These are phyloP conservation scores for Orbilia blumenaviensis DNA, from an alignment of 2,329 filamentous ascomycete genomes.

Conservation along the genomic window DNA sequence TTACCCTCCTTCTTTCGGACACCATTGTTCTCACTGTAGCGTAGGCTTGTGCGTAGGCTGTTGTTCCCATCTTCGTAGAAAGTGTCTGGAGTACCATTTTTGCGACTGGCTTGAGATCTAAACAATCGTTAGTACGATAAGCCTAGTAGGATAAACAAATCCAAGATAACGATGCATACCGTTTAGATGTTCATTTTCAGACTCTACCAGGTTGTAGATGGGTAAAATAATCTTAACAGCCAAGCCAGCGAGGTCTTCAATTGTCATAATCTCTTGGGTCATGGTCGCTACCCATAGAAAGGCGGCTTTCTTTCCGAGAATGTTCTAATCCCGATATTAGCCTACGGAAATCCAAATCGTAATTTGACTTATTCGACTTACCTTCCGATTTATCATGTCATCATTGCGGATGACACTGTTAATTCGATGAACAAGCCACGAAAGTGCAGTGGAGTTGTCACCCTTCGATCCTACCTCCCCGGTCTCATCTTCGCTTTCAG, in stretches of 20 bases:
- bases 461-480: slow-evolving; percentile 62
- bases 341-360: background rate
- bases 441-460: slow-evolving; percentile 67
- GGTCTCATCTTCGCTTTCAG: slow-evolving; percentile 63
- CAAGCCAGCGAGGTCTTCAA: slow-evolving; percentile 69
- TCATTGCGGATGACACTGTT: slow-evolving; percentile 82
- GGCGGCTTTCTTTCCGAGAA: slow-evolving; percentile 57
- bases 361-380: slow-evolving; percentile 14
- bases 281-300: slow-evolving; percentile 59
- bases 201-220: slow-evolving; percentile 84
- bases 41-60: slow-evolving; percentile 78
- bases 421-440: slow-evolving; percentile 80
- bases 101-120: slow-evolving; percentile 73
- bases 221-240: slow-evolving; percentile 73
- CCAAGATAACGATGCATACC: slow-evolving; percentile 22
- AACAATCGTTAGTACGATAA: background rate
- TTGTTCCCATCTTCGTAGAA: slow-evolving; percentile 83
- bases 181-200: slow-evolving; percentile 55
- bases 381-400: slow-evolving; percentile 59
- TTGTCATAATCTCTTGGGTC: slow-evolving; percentile 62
- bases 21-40: slow-evolving; percentile 77
- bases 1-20: slow-evolving; percentile 74
- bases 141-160: background rate
- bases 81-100: slow-evolving; percentile 81
- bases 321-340: slow-evolving; percentile 44